phyloP scores from a whole-genome alignment of 2,329 filamentous ascomycete genomes.

The Acephala macrosclerotiorum region DNA sequence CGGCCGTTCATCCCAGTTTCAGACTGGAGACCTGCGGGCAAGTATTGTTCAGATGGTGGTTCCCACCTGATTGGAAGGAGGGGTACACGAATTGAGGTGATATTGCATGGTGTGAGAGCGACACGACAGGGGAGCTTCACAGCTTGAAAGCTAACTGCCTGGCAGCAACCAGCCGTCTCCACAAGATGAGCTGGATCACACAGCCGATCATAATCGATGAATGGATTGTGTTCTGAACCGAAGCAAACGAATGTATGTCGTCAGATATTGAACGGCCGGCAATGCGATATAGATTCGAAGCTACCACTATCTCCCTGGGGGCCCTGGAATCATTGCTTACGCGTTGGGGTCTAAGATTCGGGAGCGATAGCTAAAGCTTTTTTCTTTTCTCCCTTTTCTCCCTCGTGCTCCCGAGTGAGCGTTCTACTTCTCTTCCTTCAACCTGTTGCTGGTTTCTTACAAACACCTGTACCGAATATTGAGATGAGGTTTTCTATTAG shows the following conservation, averaged over 20 bases:
- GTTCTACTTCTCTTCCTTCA: background rate
- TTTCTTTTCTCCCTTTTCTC: constrained; percentile 10
- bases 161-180: background rate
- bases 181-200: background rate
- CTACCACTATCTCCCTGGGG: background rate
- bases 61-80: background rate
- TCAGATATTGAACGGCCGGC: background rate
- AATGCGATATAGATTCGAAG: constrained; percentile 10
- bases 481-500: background rate
- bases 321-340: background rate
- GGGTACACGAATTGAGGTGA: background rate
- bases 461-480: background rate
- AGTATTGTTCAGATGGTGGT: background rate
- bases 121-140: background rate
- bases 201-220: background rate
- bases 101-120: background rate
- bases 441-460: constrained; percentile 6
- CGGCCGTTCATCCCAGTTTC: background rate
- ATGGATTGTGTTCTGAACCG: background rate
- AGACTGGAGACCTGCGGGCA: background rate
- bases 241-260: background rate
- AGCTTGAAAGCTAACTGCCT: constrained; percentile 3
- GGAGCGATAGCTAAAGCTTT: background rate
- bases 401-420: constrained; percentile 11
- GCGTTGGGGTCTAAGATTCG: background rate